phyloP scores from a whole-genome alignment of 352 stramenopile species.

The Plasmopara muralis region DNA sequence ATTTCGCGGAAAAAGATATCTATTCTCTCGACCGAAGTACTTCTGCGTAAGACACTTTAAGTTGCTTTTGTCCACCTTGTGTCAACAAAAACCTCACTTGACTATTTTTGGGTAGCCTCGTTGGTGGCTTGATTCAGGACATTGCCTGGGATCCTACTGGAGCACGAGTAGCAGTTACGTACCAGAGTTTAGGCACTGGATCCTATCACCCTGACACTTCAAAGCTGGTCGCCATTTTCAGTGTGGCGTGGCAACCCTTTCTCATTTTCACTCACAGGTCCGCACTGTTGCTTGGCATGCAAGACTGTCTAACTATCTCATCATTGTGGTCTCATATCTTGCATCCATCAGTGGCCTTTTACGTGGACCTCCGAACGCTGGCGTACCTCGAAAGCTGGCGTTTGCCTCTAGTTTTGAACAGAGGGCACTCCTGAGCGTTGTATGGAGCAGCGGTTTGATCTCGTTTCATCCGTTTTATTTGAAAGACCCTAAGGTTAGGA shows the following conservation, averaged over 20 bases:
- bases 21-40: constrained; percentile 55
- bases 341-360: constrained; percentile 35
- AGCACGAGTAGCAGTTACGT: constrained; percentile 60
- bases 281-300: background rate
- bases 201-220: constrained; percentile 28
- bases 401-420: constrained; percentile 70
- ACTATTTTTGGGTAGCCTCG: constrained; percentile 25
- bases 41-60: constrained; percentile 24
- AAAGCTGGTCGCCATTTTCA: constrained; percentile 65
- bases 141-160: constrained; percentile 70
- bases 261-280: constrained; percentile 70
- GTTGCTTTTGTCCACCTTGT: too few relatives aligned
- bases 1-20: constrained; percentile 58
- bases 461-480: constrained; percentile 81
- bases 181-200: constrained; percentile 19
- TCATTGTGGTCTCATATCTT: constrained; percentile 1
- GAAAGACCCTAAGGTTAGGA: constrained; percentile 25
- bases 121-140: constrained; percentile 50
- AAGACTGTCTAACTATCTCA: background rate
- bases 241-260: constrained; percentile 59
- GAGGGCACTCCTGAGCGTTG: constrained; percentile 59
- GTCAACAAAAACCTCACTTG: too few relatives aligned
- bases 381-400: constrained; percentile 43
- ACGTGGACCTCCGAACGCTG: constrained; percentile 50
- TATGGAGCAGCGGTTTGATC: constrained; percentile 71